These are phyloP conservation scores for Pyropia yezoensis DNA, from an alignment of 23 red algal genomes.

Conservation along the genomic window DNA sequence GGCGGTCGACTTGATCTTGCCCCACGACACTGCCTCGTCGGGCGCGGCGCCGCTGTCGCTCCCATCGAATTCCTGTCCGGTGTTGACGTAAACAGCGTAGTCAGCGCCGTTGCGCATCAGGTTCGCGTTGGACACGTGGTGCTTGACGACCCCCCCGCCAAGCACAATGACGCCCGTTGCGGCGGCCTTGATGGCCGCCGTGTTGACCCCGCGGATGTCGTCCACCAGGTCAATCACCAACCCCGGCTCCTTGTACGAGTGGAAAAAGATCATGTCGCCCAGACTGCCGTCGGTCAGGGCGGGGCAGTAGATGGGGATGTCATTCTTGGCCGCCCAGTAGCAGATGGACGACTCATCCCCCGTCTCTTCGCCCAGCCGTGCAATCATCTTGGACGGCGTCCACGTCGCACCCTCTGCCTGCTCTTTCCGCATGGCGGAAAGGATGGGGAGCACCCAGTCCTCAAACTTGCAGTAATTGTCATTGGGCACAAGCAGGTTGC, in stretches of 20 bases:
- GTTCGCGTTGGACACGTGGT: conserved; percentile 98
- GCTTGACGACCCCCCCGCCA: conserved; percentile 90
- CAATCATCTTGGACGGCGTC: conserved; percentile 76
- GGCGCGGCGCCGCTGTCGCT: conserved; percentile 83
- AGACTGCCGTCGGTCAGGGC: conserved; percentile 96
- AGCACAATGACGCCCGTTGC: conserved; percentile 90
- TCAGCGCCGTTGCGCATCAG: conserved; percentile 98
- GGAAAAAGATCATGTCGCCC: conserved; percentile 95
- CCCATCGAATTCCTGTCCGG: conserved; percentile 93
- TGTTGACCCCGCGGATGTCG: conserved; percentile 79
- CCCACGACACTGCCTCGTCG: conserved; percentile 98
- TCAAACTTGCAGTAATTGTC: conserved; percentile 99
- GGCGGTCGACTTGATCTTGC: conserved; percentile 71
- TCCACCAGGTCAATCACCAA: conserved; percentile 79
- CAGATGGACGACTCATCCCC: conserved; percentile 62
- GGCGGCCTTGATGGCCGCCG: conserved; percentile 44
- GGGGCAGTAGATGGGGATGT: conserved; percentile 94
- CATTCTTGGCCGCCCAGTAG: conserved; percentile 87
- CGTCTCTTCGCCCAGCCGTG: conserved; percentile 64
- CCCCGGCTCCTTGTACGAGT: conserved; percentile 78
- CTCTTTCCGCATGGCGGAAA: conserved; percentile 62
- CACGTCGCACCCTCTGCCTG: conserved; percentile 35
- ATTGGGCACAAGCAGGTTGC: conserved; percentile 94
- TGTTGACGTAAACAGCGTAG: conserved; percentile 92
- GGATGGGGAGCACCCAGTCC: conserved; percentile 89